Evolutionary conservation across 2,329 filamentous ascomycete genomes (phyloP).

Genomic region (Colletotrichum tamarilloi): DNA sequence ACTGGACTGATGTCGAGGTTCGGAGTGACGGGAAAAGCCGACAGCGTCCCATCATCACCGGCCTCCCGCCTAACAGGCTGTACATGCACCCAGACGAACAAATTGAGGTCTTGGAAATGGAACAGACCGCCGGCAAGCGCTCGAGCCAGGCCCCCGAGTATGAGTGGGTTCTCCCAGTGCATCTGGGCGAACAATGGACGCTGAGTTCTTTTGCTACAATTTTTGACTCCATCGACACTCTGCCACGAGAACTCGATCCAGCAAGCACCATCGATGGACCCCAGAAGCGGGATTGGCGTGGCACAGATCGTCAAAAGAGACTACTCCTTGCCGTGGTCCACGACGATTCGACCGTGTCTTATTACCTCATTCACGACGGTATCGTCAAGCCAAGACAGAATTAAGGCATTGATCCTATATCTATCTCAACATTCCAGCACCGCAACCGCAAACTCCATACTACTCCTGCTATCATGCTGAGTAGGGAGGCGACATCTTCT

Average conservation of each 20-base stretch:
- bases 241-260: conserved; percentile 45
- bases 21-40: conserved; percentile 55
- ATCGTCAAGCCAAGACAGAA: conserved; percentile 89
- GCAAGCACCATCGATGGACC: not conserved
- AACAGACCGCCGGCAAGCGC: conserved; percentile 58
- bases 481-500: not conserved
- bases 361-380: conserved; percentile 88
- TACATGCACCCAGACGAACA: conserved; percentile 89
- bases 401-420: conserved; percentile 49
- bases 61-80: conserved; percentile 77
- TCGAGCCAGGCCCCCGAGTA: conserved; percentile 65
- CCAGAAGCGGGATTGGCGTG: conserved; percentile 55
- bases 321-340: conserved; percentile 80
- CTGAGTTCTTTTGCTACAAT: conserved; percentile 73
- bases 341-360: conserved; percentile 85
- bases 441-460: not conserved
- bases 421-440: not conserved
- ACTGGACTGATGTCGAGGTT: conserved; percentile 73
- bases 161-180: conserved; percentile 83
- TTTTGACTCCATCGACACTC: conserved; percentile 70
- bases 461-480: not conserved
- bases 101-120: conserved; percentile 74
- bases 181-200: conserved; percentile 79
- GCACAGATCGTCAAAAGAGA: conserved; percentile 68
- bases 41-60: conserved; percentile 74